Base-by-base conservation (phyloP, 768 basidiomycete genomes). In the Rhodosporidiobolus sp. region DNA sequence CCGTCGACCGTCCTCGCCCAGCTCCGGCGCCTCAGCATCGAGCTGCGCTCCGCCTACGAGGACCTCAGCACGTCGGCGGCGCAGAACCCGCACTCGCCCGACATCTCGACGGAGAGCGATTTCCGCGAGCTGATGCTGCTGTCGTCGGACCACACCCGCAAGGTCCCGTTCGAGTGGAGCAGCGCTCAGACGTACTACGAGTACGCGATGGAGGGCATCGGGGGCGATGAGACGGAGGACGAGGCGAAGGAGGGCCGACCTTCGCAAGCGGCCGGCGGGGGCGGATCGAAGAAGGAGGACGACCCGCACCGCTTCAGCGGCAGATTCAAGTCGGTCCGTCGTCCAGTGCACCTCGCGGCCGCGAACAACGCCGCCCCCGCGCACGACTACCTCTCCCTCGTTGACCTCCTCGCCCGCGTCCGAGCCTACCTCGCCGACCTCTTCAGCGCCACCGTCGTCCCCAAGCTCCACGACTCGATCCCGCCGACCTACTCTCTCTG, bases 11-110 rank as follows among this genome's bases (percentile, higher is more conserved):
- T 70, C 28, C 52, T 56, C 12, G 60, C 50, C 20, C 48, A 22
- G 10, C 62, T 74, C 2, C 54, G 28, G 34, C 0, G 17, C 35
- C 38, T 75, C 35, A 43, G 34, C 46, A 6, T 65, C 62, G 57
- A 71, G 30, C 73, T 75, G 2, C 69, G 73, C 24, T 60, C 57
- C 38, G 73, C 69, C 5, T 75, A 67, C 66, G 73, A 75, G 43
- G 73, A 75, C 56, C 52, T 75, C 65, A 62, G 65, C n/a, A 66
- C 52, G 4, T 28, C 48, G 5, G 7, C 34, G 1, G 28, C 48
- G 14, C 28, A 54, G 28, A 62, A 63, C 24, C 0, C 46, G 10
- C 26, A 2, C 24, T 58, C 63, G 20, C 66, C 58, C 34, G 57
- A 46, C 4, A 32, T 70, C 50, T 28, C n/a, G 10, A 20, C n/a